phyloP scores from a whole-genome alignment of 257 asterid species.

The Lycium ferocissimum region DNA sequence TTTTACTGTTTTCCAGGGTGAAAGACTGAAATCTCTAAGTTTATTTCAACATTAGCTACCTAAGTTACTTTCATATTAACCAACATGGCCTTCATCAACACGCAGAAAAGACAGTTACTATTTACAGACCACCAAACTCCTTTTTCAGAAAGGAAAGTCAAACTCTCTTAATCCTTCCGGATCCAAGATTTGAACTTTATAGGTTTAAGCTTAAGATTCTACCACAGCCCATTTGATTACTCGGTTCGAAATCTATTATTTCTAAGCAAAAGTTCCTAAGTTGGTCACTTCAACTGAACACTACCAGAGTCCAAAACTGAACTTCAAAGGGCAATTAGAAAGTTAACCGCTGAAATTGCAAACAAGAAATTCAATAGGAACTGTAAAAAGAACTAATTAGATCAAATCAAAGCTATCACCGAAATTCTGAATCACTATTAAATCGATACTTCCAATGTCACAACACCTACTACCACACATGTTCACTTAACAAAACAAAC shows the following conservation, averaged over 20 bases:
- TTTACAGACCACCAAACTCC: neutral
- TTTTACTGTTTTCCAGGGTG: neutral
- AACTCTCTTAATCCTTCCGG: neutral
- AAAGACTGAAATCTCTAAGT: neutral
- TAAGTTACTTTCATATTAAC: neutral
- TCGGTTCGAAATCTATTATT: neutral
- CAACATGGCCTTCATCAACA: slow-evolving; percentile 1
- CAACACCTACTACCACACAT: neutral
- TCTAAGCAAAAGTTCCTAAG: neutral
- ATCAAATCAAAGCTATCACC: slow-evolving; percentile 16
- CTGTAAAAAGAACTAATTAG: neutral
- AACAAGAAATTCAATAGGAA: neutral
- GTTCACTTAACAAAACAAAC: neutral
- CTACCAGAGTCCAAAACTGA: neutral
- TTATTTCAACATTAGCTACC: neutral
- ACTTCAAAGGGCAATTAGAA: neutral
- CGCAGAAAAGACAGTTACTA: neutral
- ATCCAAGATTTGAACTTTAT: neutral
- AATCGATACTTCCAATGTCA: neutral
- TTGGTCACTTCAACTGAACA: slow-evolving; percentile 4
- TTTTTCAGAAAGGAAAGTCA: neutral
- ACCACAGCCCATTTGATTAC: neutral
- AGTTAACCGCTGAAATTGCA: neutral
- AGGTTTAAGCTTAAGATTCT: neutral
- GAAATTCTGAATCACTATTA: neutral